Evolutionary conservation across 805 yeast species (phyloP), one percentile per base, ranked within the genome.

Genomic region (Candida ascalaphidarum): DNA sequence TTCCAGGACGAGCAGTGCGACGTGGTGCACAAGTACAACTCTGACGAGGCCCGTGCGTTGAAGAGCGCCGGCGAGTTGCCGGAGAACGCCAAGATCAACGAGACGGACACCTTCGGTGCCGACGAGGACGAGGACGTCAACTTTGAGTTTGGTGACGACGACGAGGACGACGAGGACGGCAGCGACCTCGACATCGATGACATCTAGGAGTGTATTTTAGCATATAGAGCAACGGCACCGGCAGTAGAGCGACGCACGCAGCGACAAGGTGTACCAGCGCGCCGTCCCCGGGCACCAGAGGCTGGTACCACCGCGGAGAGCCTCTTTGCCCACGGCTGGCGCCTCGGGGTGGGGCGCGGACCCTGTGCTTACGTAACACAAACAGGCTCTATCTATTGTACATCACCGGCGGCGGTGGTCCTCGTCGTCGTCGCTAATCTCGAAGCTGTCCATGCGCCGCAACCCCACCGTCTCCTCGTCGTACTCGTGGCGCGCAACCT

Each of bases 1-100:
- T 92, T 92, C 77, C 96, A 92, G 65, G 96, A 89, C 51, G 95
- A 84, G 38, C 94, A 83, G 59, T 92, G 96, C 69, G 99, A 92
- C 58, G 96, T 92, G 44, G 89, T 92, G 33, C 94, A 89, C 61
- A 92, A 92, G 64, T 92, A 81, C 64, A 85, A 82, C 59, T 80
- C 96, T 28, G 99, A 92, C 52, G 99, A 92, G 65, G 98, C 98
- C 36, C 83, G 98, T 69, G 78, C 94, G 28, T 71, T 92, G 63
- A 94, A 92, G 66, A 81, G 75, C 39, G 82, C 80, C 58, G 98
- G 99, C 45, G 99, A 92, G 65, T 73, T 92, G 48, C 99, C 99
- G 39, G 97, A 92, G 61, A 73, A 79, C 44, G 96, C 97, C 36
- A 84, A 85, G 70, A 92, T 92, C 59, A 88, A 89, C 63, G 98